phyloP scores from a whole-genome alignment of 2,329 filamentous ascomycete genomes.

The Colletotrichum orbiculare region DNA sequence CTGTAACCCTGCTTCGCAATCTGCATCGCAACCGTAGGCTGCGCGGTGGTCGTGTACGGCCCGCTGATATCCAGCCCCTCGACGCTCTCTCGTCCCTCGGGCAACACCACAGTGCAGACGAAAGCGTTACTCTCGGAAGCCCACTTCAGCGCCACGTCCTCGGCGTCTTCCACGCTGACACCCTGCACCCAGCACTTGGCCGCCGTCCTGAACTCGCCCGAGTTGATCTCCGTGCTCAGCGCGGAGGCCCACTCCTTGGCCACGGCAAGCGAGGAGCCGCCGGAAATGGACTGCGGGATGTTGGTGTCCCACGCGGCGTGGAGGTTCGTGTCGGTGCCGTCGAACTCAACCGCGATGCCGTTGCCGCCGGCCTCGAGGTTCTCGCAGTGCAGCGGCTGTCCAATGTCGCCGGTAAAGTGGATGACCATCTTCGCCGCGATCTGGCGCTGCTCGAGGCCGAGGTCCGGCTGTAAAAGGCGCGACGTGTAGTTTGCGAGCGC shows the following conservation, averaged over 20 bases:
- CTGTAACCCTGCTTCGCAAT: constrained; percentile 57
- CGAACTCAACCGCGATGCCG: constrained; percentile 62
- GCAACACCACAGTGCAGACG: constrained; percentile 56
- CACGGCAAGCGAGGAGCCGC: constrained; percentile 47
- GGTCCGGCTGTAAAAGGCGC: constrained; percentile 57
- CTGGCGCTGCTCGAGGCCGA: constrained; percentile 39
- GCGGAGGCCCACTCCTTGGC: constrained; percentile 53
- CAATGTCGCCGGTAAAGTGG: constrained; percentile 37
- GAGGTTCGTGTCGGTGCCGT: constrained; percentile 64
- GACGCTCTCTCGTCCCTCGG: constrained; percentile 50
- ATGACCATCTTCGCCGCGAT: constrained; percentile 39
- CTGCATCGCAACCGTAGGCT: constrained; percentile 54
- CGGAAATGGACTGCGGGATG: constrained; percentile 60
- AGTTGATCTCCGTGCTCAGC: constrained; percentile 49
- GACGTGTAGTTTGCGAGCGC: constrained; percentile 38
- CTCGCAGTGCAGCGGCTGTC: constrained; percentile 38
- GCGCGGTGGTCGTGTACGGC: constrained; percentile 51
- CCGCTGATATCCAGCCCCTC: constrained; percentile 52
- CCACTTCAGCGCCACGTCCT: constrained; percentile 50
- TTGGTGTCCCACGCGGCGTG: constrained; percentile 71
- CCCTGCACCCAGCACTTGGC: constrained; percentile 50
- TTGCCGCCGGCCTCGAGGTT: constrained; percentile 37
- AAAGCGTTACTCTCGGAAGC: constrained; percentile 54
- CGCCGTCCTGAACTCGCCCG: constrained; percentile 49
- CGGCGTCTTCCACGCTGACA: constrained; percentile 46